Percentiles rank a stretch among this genome's conserved stretches.
Conservation (phyloP, 345 rosid species). For the Orychophragmus violaceus region DNA sequence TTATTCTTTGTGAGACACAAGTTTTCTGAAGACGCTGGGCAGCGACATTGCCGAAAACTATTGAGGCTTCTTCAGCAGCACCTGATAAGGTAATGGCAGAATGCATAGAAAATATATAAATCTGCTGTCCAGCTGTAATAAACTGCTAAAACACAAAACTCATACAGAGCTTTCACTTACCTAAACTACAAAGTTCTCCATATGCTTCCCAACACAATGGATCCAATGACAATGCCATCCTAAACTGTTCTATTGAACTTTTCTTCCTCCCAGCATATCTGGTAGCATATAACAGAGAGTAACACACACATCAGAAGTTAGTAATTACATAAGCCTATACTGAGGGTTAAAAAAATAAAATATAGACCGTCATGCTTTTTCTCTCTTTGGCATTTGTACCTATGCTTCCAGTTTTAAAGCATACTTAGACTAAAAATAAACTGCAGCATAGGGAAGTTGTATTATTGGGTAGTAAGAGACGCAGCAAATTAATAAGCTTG, state of each 20-base stretch:
- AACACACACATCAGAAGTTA: conserved; percentile 6
- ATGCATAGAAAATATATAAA: neutral
- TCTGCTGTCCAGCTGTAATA: neutral
- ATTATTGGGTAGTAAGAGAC: neutral
- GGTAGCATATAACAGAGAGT: conserved; percentile 14
- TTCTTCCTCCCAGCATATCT: conserved; percentile 71
- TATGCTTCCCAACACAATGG: conserved; percentile 93
- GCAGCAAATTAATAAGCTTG: neutral
- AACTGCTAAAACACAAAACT: neutral
- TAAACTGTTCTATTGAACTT: conserved; percentile 64
- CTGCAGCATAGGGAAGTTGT: neutral
- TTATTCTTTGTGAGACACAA: conserved; percentile 33
- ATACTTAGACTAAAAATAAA: neutral
- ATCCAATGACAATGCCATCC: conserved; percentile 69
- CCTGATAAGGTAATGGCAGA: conserved; percentile 39
- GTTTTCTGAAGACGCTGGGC: conserved; percentile 54
- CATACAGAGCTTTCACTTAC: conserved; percentile 35
- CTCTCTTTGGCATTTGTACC: no score
- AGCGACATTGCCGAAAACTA: conserved; percentile 62
- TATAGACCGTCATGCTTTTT: no score
- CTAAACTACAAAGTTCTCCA: conserved; percentile 77
- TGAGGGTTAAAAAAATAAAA: neutral
- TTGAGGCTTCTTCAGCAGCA: conserved; percentile 72
- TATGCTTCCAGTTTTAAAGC: no score
- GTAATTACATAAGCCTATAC: no score